Conservation (phyloP, 495 filamentous ascomycete genomes). For the Filosporella fistucella region DNA sequence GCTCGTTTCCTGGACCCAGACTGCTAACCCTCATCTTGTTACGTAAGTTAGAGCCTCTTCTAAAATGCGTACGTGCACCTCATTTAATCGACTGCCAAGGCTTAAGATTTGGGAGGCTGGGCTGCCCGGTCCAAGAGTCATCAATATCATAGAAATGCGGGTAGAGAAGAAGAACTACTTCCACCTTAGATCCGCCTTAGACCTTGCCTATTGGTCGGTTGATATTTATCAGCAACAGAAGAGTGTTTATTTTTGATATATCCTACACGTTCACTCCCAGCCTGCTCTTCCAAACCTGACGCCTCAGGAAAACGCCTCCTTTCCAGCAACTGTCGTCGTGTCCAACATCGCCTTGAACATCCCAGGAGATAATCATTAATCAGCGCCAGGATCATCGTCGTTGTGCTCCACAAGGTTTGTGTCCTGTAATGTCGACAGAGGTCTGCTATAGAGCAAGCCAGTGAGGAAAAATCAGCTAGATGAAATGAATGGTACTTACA, state of each 20-base stretch:
- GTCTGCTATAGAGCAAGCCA: neutral
- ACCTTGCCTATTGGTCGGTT: neutral
- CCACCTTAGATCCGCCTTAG: conserved; percentile 1
- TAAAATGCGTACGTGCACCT: too few relatives aligned
- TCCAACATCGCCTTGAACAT: neutral
- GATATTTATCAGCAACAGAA: conserved; percentile 1
- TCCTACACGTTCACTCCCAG: conserved; percentile 1
- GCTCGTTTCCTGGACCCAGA: too few relatives aligned
- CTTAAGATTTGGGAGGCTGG: too few relatives aligned
- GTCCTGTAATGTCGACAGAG: neutral
- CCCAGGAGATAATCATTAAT: conserved; percentile 1
- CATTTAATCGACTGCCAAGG: too few relatives aligned
- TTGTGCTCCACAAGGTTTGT: conserved; percentile 5
- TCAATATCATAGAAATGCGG: too few relatives aligned
- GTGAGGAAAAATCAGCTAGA: conserved; percentile 6
- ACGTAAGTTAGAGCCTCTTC: too few relatives aligned
- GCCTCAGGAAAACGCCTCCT: neutral
- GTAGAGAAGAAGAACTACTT: too few relatives aligned
- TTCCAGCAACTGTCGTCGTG: conserved; percentile 1
- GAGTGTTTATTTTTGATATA: neutral
- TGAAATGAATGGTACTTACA: conserved; percentile 3
- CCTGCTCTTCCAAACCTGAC: conserved; percentile 3
- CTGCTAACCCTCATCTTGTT: too few relatives aligned
- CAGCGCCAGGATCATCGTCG: conserved; percentile 5
- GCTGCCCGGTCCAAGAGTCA: too few relatives aligned